Evolutionary conservation across 179 eudicot species (phyloP).

Genomic region (Silene coronaria): DNA sequence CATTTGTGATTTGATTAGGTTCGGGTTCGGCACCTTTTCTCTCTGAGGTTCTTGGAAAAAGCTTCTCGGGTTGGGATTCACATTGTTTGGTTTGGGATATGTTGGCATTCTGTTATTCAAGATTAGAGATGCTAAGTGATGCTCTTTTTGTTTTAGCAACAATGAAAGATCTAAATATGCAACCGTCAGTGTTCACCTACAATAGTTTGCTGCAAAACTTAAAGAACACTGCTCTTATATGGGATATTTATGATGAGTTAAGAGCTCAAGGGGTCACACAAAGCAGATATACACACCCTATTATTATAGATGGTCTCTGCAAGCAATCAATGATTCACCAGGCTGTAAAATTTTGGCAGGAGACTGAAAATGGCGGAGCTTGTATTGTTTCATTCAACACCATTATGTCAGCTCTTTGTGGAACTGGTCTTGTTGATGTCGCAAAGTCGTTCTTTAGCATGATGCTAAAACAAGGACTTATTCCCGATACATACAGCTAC

Average conservation of each 20-base stretch:
- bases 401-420: conserved; percentile 62
- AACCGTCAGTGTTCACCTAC: conserved; percentile 62
- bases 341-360: conserved; percentile 49
- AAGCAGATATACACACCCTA: conserved; percentile 54
- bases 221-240: conserved; percentile 44
- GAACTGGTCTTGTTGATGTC: conserved; percentile 55
- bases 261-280: conserved; percentile 37
- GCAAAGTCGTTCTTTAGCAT: conserved; percentile 67
- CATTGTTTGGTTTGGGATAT: conserved; percentile 65
- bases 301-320: conserved; percentile 67
- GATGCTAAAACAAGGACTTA: conserved; percentile 71
- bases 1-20: conserved; percentile 49
- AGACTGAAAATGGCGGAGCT: conserved; percentile 28
- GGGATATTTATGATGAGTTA: conserved; percentile 54
- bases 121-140: conserved; percentile 57
- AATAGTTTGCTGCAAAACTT: conserved; percentile 66
- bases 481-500: conserved; percentile 69
- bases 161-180: conserved; percentile 63
- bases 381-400: conserved; percentile 51
- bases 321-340: conserved; percentile 57
- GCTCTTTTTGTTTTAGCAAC: conserved; percentile 60
- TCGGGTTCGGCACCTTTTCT: conserved; percentile 51
- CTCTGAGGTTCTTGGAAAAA: conserved; percentile 49
- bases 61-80: conserved; percentile 49
- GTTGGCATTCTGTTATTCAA: conserved; percentile 68